Percentiles rank a stretch among this genome's conserved stretches.
Conservation (phyloP, 192 early-diverging fungal species). For the Umbelopsis ramanniana region DNA sequence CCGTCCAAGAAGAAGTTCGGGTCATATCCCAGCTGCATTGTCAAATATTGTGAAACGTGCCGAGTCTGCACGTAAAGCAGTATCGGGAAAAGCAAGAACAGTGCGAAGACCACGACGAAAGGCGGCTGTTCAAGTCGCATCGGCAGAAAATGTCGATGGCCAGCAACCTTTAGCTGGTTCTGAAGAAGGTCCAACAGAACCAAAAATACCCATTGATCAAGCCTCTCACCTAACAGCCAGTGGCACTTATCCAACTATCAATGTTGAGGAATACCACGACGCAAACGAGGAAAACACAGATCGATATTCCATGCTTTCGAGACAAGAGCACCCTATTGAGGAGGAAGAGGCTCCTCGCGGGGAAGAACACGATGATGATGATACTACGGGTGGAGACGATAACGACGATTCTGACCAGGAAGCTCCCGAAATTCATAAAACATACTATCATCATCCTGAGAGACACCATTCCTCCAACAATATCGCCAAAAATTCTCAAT, state of each 20-base stretch:
- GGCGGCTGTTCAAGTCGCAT: not conserved
- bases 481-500: not conserved
- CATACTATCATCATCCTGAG: constrained; percentile 34
- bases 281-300: no score
- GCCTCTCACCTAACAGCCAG: no score
- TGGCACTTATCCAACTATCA: no score
- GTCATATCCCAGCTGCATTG: constrained; percentile 17
- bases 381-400: not conserved
- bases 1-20: not conserved
- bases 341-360: not conserved
- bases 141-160: not conserved
- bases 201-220: no score
- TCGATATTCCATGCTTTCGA: not conserved
- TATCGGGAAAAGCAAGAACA: not conserved
- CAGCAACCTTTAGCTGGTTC: no score
- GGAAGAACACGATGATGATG: constrained; percentile 4
- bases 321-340: not conserved
- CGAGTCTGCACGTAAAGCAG: constrained; percentile 9
- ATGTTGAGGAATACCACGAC: no score
- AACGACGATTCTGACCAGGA: not conserved
- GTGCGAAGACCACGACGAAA: not conserved
- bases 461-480: not conserved
- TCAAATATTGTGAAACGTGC: constrained; percentile 24
- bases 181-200: no score
- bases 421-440: constrained; percentile 15